Base-by-base conservation (phyloP, 1,284 basidiomycete genomes). In the Pisolithus thermaeus region DNA sequence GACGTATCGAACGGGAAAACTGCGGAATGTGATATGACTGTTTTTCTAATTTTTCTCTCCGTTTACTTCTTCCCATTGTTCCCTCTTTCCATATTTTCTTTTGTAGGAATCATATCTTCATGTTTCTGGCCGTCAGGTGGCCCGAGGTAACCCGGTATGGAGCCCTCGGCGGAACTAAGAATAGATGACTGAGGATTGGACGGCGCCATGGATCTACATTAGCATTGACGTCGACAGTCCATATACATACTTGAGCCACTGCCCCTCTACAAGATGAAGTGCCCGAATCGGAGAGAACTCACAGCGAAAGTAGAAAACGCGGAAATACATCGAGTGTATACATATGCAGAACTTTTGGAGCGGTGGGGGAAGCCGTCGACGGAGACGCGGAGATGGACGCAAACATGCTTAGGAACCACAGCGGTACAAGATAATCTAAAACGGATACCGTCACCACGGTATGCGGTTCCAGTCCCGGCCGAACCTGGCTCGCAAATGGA, bases 381-480 rank as follows among this genome's bases (percentile, higher is more conserved):
- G 55, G 57, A 12, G 32, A 35, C 55, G 55, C 51, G 38, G 50
- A 54, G 56, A 51, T 43, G 30, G 36, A 12, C 46, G 47, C 56
- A 51, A 22, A 37, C 45, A 12, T 35, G 32, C 32, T 35, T 16
- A 32, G 28, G 49, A 50, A 59, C 65, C 59, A 67, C 68, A 20
- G 60, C 37, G 50, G 51, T 68, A 55, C 67, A 68, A 70, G 68
- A 70, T 67, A 55, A 55, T 66, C 57, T 62, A 43, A 70, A 60
- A 65, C 56, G 62, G 64, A 52, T 66, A 68, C 52, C 23, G 38
- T 45, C 42, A 51, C 54, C 23, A 25, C 23, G 16, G 7, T 8
- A 43, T n/a, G 14, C 42, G 42, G n/a, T 43, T 11, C 42, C 25
- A 28, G 5, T 28, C 3, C 6, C 30, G 23, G 22, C 23, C 23